Percentiles rank a stretch among this genome's conserved stretches.
These are phyloP conservation scores for Draba incana DNA, from an alignment of 345 rosid species.

Conservation along the genomic window DNA sequence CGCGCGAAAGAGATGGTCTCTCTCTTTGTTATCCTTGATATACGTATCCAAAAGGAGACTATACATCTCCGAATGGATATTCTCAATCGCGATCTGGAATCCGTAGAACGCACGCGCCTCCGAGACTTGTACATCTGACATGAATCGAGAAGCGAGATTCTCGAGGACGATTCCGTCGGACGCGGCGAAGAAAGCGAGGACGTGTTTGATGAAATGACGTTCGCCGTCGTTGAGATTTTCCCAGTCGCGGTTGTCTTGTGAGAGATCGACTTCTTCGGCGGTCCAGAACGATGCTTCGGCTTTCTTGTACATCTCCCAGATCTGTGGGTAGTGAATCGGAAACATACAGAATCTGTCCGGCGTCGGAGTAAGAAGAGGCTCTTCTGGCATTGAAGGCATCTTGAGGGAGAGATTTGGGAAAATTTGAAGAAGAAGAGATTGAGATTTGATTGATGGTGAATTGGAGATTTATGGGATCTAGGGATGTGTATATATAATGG, in stretches of 20 bases:
- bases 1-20: conserved; percentile 64
- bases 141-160: conserved; percentile 84
- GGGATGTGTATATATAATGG: conserved; percentile 16
- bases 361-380: conserved; percentile 77
- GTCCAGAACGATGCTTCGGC: conserved; percentile 99
- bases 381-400: conserved; percentile 86
- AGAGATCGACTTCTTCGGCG: conserved; percentile 95
- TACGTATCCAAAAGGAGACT: conserved; percentile 89
- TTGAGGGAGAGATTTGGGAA: background rate
- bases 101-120: conserved; percentile 99
- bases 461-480: background rate
- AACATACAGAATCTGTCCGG: conserved; percentile 94
- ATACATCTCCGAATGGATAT: conserved; percentile 96
- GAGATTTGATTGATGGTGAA: conserved; percentile 1
- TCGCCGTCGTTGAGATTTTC: conserved; percentile 70
- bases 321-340: conserved; percentile 82
- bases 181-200: conserved; percentile 96
- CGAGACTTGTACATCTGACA: conserved; percentile 89
- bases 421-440: background rate
- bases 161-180: conserved; percentile 92
- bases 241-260: conserved; percentile 81
- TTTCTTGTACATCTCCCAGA: conserved; percentile 99
- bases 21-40: conserved; percentile 70
- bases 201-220: conserved; percentile 83
- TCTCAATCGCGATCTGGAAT: conserved; percentile 94